Base-by-base conservation (phyloP, 108 stramenopile genomes). In the Cyclostephanos tholiformis region DNA sequence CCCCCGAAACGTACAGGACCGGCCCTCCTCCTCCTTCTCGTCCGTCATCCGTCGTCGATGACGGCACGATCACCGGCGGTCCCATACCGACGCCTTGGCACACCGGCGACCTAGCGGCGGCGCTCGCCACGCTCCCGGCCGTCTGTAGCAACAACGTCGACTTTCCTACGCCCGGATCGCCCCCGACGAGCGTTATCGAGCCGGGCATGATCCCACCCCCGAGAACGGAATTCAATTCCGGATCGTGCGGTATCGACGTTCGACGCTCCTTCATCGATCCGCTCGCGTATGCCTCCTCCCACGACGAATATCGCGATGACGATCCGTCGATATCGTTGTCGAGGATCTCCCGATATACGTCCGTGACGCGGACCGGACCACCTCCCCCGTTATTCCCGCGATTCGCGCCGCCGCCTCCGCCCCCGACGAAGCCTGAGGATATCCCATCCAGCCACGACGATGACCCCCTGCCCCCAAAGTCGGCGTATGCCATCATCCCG, bases 121-220 rank as follows among this genome's bases (percentile, higher is more conserved):
- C 20, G 36, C 84, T 69, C 8, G 92, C 92, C 36, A 94, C 48
- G 38, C 75, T 74, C 22, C 85, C 89, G 16, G 92, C 92, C 66
- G 76, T 71, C 71, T 94, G 92, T 26, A 94, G 76, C 27, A 91
- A 63, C 13, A 94, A 67, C 14, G 92, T 94, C 22, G 84, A 85
- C 72, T 91, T 92, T 16, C 72, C 74, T 27, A 79, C 82, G 60
- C 97, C 97, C n/a, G 97, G 97, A 72, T 94, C 91, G 4, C 97
- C 97, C 16, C 93, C 96, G 30, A 98, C 67, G 51, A 98, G 79
- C 2, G 75, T 87, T 43, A 98, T 71, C 4, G 95, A 96, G 32
- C 97, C 97, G 23, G 84, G 85, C 83, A 96, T 89, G 23, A 98
- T 70, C 6, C 97, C 97, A 2, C 97, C 97, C 7, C 97, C 97